phyloP scores from a whole-genome alignment of 2,329 filamentous ascomycete species.

The Ophiosphaerella narmari region DNA sequence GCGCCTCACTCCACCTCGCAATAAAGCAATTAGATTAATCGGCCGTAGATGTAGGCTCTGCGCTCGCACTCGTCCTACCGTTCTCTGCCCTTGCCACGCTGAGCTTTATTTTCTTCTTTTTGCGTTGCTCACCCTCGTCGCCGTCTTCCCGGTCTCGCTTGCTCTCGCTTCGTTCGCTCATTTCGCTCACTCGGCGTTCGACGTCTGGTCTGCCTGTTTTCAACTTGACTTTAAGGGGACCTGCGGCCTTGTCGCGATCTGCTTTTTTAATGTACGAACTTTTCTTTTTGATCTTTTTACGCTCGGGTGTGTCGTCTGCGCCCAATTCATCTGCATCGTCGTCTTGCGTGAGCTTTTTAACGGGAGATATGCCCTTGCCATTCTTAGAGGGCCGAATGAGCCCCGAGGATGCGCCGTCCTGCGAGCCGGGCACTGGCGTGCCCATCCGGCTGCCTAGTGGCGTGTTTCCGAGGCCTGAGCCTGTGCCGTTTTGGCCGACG shows the following conservation, averaged over 20 bases:
- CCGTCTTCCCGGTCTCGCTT: slow-evolving; percentile 42
- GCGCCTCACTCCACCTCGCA: no score
- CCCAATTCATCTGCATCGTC: slow-evolving; percentile 38
- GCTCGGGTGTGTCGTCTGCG: slow-evolving; percentile 50
- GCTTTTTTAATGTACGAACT: slow-evolving; percentile 48
- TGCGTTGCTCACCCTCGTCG: slow-evolving; percentile 34
- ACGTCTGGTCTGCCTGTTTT: slow-evolving; percentile 35
- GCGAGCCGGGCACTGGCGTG: slow-evolving; percentile 46
- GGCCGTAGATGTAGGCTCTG: slow-evolving; percentile 7
- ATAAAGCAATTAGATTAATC: no score
- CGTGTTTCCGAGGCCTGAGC: slow-evolving; percentile 49
- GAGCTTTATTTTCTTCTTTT: slow-evolving; percentile 48
- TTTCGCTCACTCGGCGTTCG: slow-evolving; percentile 36
- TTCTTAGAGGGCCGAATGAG: slow-evolving; percentile 33
- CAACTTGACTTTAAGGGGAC: slow-evolving; percentile 40
- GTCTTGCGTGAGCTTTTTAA: slow-evolving; percentile 34
- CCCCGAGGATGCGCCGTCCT: slow-evolving; percentile 16
- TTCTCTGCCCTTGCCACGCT: slow-evolving; percentile 25
- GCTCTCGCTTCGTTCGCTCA: slow-evolving; percentile 35
- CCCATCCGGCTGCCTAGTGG: slow-evolving; percentile 50
- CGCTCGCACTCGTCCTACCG: slow-evolving; percentile 15
- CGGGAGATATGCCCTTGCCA: slow-evolving; percentile 39
- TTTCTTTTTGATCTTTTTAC: slow-evolving; percentile 57
- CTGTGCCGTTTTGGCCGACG: slow-evolving; percentile 42
- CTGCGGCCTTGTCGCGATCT: slow-evolving; percentile 38